Base-by-base conservation (phyloP, 257 asterid species). In the Hygrophila difformis region DNA sequence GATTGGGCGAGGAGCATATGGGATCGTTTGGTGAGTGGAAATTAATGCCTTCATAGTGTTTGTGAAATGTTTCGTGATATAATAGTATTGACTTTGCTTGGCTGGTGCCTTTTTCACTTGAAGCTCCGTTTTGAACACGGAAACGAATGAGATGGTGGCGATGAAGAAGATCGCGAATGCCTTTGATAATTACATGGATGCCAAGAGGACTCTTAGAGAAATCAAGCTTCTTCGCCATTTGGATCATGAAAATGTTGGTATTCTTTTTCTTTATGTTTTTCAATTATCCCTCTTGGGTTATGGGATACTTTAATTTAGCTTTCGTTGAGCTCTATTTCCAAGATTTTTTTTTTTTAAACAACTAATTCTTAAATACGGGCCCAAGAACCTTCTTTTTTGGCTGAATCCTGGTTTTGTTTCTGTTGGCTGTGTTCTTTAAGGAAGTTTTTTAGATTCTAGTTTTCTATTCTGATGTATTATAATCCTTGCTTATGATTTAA, bases 1-100 rank as follows among this genome's bases (percentile, higher is more conserved):
- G 18, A 76, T 91, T 51, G 99, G 94, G 37, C 97, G 99, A 33
- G 99, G 99, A 12, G 99, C 99, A 34, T 91, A 91, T 44, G 99
- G 99, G 55, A 80, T 91, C 31, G 97, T 91, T 50, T 91, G 99
- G 99, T 91, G 63, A 49, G 45, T 8, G 4, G 8, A 49, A 33
- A 11, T 1, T 19, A n/a, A 11, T 1, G 21, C 2, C 5, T 47
- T 26, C 28, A 3, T 17, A 4, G 13, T 11, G 12, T 7, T 22
- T 47, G 38, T 2, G 18, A 5, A 19, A 4, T 47, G 19, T 4
- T 15, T 28, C 24, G 22, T 26, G 1, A 6, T 4, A 11, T 0
- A 2, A 6, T 3, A n/a, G 38, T 1, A 12, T 9, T 22, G 19
- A 16, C 14, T 26, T 3, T 10, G 12, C 1, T 4, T 18, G n/a